phyloP scores from a whole-genome alignment of 768 basidiomycete species.

The Nidularia sp. region DNA sequence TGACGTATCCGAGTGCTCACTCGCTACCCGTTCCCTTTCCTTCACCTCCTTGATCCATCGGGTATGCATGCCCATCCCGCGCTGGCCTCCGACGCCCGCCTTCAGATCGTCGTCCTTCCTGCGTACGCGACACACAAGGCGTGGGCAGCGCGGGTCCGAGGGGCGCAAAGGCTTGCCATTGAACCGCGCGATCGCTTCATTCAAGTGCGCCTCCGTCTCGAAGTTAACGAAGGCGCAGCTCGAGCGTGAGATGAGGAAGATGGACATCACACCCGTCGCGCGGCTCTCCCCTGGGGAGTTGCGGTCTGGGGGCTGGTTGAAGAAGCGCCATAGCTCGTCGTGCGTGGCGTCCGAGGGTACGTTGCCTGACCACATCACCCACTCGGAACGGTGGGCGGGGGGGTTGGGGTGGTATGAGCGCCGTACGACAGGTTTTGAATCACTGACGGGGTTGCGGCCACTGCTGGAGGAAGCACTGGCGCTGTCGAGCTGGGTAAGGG shows the following conservation, averaged over 20 bases:
- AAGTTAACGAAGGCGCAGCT: slow-evolving; percentile 95
- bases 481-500: slow-evolving; percentile 4
- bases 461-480: slow-evolving; percentile 6
- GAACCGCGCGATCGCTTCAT: slow-evolving; percentile 65
- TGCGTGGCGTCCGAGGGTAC: slow-evolving; percentile 80
- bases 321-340: slow-evolving; percentile 85
- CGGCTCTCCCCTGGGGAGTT: slow-evolving; percentile 1
- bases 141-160: slow-evolving; percentile 66
- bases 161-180: slow-evolving; percentile 71
- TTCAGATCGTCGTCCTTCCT: slow-evolving; percentile 79
- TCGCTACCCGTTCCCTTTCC: slow-evolving; percentile 24
- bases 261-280: slow-evolving; percentile 65
- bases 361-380: slow-evolving; percentile 98
- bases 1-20: slow-evolving; percentile 11
- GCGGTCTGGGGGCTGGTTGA: slow-evolving; percentile 36
- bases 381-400: slow-evolving; percentile 75
- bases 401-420: slow-evolving; percentile 67
- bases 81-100: slow-evolving; percentile 89
- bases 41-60: slow-evolving; percentile 73
- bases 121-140: slow-evolving; percentile 80
- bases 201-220: slow-evolving; percentile 55
- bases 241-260: slow-evolving; percentile 93
- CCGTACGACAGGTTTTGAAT: slow-evolving; percentile 31
- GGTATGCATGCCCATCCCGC: slow-evolving; percentile 80
- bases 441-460: slow-evolving; percentile 3